These are phyloP conservation scores for apple (Malus domestica) DNA, from an alignment of 306 rosid genomes.

Conservation along the genomic window DNA sequence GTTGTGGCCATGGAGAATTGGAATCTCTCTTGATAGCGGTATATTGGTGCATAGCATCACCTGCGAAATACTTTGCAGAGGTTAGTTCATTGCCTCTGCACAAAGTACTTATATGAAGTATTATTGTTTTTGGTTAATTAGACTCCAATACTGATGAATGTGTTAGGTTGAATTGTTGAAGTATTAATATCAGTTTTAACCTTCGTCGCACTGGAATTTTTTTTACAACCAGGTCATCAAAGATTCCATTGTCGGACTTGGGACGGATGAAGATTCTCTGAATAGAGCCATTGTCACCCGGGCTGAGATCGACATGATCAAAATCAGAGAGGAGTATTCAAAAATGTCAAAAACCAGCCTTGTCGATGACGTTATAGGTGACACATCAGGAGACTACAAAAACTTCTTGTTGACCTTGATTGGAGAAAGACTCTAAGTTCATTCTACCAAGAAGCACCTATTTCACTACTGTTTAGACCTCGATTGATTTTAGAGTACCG, in stretches of 20 bases:
- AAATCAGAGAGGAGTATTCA: conserved; percentile 53
- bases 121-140: background rate
- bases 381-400: conserved; percentile 79
- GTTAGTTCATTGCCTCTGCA: conserved; percentile 23
- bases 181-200: background rate
- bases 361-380: conserved; percentile 53
- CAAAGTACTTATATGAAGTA: background rate
- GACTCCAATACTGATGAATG: background rate
- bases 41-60: conserved; percentile 56
- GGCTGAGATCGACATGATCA: conserved; percentile 66
- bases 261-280: conserved; percentile 86
- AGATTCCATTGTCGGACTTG: conserved; percentile 60
- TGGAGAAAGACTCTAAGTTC: conserved; percentile 50
- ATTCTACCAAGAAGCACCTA: background rate
- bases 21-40: conserved; percentile 40
- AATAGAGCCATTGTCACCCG: conserved; percentile 70
- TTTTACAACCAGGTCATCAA: conserved; percentile 52
- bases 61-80: conserved; percentile 88
- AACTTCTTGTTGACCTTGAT: conserved; percentile 75
- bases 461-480: background rate
- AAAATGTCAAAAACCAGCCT: conserved; percentile 45
- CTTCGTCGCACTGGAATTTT: background rate
- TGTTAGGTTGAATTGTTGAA: background rate
- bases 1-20: conserved; percentile 49
- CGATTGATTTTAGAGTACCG: background rate